These are phyloP conservation scores for Umbellularia californica DNA, from an alignment of 164 flowering plant species.

Conservation along the genomic window DNA sequence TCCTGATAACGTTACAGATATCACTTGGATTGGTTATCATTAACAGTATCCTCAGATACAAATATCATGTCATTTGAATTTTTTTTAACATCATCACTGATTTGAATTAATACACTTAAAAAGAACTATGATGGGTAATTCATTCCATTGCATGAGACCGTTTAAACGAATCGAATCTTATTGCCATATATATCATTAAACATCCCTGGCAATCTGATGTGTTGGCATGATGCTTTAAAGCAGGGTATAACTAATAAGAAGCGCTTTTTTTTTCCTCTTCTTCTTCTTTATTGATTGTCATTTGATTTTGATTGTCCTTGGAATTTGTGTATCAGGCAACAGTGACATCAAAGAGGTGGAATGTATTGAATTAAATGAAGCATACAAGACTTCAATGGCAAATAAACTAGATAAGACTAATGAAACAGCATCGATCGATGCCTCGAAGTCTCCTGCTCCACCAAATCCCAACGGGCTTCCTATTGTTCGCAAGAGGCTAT, in stretches of 20 bases:
- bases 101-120: no score
- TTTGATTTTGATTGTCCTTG: background rate
- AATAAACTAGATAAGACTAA: background rate
- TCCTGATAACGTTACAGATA: no score
- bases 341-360: conserved; percentile 33
- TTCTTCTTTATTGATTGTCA: background rate
- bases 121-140: no score
- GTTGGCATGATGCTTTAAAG: background rate
- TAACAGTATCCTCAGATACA: no score
- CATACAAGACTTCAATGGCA: background rate
- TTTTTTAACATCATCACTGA: no score
- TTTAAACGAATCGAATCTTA: background rate
- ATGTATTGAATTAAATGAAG: background rate
- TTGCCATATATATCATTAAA: background rate
- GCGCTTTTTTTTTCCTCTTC: background rate
- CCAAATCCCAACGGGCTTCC: conserved; percentile 45
- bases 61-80: no score
- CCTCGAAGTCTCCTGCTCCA: conserved; percentile 47
- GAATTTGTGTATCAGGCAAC: conserved; percentile 25
- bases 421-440: background rate
- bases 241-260: background rate
- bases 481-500: conserved; percentile 30
- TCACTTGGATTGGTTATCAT: no score
- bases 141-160: background rate
- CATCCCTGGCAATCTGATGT: background rate